These are phyloP conservation scores for Solanum lignicaule DNA, from an alignment of 257 asterid genomes.

Conservation along the genomic window DNA sequence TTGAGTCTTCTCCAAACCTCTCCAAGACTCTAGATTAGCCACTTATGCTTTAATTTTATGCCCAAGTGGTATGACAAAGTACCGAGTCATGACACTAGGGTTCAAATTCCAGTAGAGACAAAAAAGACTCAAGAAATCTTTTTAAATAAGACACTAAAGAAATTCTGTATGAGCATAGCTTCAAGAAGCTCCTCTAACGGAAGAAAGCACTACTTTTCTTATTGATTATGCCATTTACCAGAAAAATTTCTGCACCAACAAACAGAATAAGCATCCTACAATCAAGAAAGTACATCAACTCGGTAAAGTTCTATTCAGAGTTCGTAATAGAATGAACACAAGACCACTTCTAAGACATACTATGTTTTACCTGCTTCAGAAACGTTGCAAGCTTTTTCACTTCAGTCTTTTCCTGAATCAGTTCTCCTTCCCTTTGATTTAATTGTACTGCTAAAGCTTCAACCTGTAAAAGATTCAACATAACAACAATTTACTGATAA, in stretches of 20 bases:
- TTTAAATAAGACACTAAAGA: neutral
- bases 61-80: neutral
- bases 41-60: neutral
- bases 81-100: neutral
- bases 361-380: constrained; percentile 62
- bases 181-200: neutral
- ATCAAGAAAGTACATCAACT: neutral
- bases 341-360: neutral
- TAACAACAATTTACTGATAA: neutral
- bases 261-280: neutral
- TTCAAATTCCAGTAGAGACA: neutral
- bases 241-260: neutral
- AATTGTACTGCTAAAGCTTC: constrained; percentile 87
- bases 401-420: constrained; percentile 86
- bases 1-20: neutral
- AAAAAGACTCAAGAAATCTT: neutral
- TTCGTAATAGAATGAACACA: neutral
- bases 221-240: neutral
- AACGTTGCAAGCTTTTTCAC: constrained; percentile 83
- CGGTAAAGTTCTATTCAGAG: neutral
- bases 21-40: neutral
- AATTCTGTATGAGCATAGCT: neutral
- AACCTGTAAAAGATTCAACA: constrained; percentile 32
- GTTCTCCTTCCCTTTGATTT: constrained; percentile 87
- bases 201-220: neutral